Base-by-base conservation (phyloP, 129 eudicot species). In the Gnaphalium uliginosum region DNA sequence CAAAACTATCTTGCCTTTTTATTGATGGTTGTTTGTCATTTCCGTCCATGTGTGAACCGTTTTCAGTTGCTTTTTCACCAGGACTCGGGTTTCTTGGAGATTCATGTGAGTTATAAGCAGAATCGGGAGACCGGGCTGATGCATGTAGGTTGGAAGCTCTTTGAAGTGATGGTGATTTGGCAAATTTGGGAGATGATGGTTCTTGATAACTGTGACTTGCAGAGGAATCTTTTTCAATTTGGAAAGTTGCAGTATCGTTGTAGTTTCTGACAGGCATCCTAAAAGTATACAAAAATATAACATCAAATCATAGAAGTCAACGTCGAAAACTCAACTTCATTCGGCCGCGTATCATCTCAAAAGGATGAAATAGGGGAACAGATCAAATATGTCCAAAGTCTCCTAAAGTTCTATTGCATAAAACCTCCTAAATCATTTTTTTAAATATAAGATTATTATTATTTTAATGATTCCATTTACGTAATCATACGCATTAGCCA, bases 131-230 rank as follows among this genome's bases (percentile, higher is more conserved):
- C 39, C 87, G 48, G 5, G 79, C 92, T 67, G 87, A 77, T 77
- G 85, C 83, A 68, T 90, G 92, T 66, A 77, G 66, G 23, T 83
- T 95, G 81, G 95, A 80, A 66, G 79, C 89, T 72, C 96, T 83
- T 81, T 93, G 98, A 60, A 93, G 91, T 61, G 98, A 93, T 21
- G 98, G 97, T 77, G 98, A 93, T 83, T 93, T 93, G 30, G 82
- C 88, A 86, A 93, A 86, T 85, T 86, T 90, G 68, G 98, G 98
- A 48, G 98, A 93, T 35, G 91, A 86, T 74, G 98, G 86, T 78
- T 93, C 96, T 82, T 88, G 97, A 63, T 75, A 73, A 80, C 87
- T 86, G 23, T 79, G 89, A 80, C 93, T 83, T 68, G 87, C 88
- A 25, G 96, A 82, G 41, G 96, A 82, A 81, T 93, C 98, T 69